A percentile compares a stretch with the other conserved stretches of the same genome.
phyloP scores from a whole-genome alignment of 208 protist species.

The Trypanosoma cruzi region DNA sequence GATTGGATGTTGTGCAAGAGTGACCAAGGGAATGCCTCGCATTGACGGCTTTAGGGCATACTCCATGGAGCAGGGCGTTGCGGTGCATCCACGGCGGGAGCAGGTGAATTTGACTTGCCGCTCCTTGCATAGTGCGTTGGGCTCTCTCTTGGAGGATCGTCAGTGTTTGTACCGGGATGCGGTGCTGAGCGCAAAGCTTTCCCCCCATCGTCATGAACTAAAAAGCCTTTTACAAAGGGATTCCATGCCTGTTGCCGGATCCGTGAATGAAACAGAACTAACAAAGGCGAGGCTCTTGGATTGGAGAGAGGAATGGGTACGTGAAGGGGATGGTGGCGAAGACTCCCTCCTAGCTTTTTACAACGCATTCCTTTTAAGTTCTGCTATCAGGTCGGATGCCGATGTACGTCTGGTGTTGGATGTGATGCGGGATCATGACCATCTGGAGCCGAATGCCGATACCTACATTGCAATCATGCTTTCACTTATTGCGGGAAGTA shows the following conservation, averaged over 20 bases:
- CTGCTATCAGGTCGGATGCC: constrained; percentile 25
- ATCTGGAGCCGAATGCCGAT: constrained; percentile 47
- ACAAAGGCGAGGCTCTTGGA: constrained; percentile 21
- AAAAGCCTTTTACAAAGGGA: constrained; percentile 15
- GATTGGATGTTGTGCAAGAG: neutral
- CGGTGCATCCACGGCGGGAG: neutral
- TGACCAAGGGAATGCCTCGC: neutral
- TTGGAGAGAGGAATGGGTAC: constrained; percentile 37
- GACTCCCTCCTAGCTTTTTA: constrained; percentile 49
- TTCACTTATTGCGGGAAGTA: constrained; percentile 19
- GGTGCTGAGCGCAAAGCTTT: constrained; percentile 27
- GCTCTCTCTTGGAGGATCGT: constrained; percentile 39
- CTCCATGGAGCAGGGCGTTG: neutral
- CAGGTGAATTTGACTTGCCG: constrained; percentile 8
- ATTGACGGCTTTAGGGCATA: neutral
- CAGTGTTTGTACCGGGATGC: constrained; percentile 42
- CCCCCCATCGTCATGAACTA: constrained; percentile 19
- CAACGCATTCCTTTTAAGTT: constrained; percentile 46
- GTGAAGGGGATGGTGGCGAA: neutral
- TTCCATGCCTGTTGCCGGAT: neutral
- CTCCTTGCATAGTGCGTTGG: constrained; percentile 7
- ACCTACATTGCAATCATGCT: constrained; percentile 55
- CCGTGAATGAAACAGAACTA: neutral
- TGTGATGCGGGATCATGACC: constrained; percentile 46
- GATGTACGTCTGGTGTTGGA: constrained; percentile 56